phyloP scores from a whole-genome alignment of 495 filamentous ascomycete genomes.

The Aspergillus homomorphus region DNA sequence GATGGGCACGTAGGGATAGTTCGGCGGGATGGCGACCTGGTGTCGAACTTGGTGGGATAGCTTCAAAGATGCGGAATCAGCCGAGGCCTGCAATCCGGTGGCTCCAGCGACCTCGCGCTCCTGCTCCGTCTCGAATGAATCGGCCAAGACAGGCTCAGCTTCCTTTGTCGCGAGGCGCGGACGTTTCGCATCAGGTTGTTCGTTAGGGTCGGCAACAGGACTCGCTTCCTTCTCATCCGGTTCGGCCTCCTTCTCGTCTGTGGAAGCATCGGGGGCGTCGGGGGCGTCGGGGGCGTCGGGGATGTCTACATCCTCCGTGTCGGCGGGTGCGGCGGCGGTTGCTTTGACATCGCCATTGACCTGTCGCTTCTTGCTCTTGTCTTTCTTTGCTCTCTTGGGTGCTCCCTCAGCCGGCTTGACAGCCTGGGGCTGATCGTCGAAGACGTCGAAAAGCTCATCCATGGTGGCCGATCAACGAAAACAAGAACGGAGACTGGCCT shows the following conservation, averaged over 20 bases:
- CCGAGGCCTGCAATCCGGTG: constrained; percentile 70
- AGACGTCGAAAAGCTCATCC: constrained; percentile 85
- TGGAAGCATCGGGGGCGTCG: constrained; percentile 17
- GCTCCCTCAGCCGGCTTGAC: constrained; percentile 25
- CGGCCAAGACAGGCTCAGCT: constrained; percentile 80
- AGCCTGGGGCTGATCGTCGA: constrained; percentile 62
- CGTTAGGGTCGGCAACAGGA: constrained; percentile 28
- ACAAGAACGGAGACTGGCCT: constrained; percentile 11
- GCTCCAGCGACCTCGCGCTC: constrained; percentile 81
- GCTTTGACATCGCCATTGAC: constrained; percentile 72
- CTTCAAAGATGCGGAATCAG: constrained; percentile 65
- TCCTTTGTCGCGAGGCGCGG: constrained; percentile 63
- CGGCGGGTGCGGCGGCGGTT: constrained; percentile 40
- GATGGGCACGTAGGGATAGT: constrained; percentile 90
- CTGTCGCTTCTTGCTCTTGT: constrained; percentile 77
- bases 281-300: constrained; percentile 27
- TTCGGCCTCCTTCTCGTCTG: constrained; percentile 18
- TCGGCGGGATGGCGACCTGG: constrained; percentile 90
- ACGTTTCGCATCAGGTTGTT: constrained; percentile 65
- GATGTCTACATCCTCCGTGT: constrained; percentile 46
- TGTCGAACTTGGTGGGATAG: constrained; percentile 96
- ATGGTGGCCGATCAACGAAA: constrained; percentile 40
- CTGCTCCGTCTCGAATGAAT: constrained; percentile 94
- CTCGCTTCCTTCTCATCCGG: constrained; percentile 21
- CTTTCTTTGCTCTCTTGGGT: constrained; percentile 48